A percentile compares a stretch with the other conserved stretches of the same genome.
These are phyloP conservation scores for Xerocomus amazonicus DNA, from an alignment of 1,284 basidiomycete genomes.

Conservation along the genomic window DNA sequence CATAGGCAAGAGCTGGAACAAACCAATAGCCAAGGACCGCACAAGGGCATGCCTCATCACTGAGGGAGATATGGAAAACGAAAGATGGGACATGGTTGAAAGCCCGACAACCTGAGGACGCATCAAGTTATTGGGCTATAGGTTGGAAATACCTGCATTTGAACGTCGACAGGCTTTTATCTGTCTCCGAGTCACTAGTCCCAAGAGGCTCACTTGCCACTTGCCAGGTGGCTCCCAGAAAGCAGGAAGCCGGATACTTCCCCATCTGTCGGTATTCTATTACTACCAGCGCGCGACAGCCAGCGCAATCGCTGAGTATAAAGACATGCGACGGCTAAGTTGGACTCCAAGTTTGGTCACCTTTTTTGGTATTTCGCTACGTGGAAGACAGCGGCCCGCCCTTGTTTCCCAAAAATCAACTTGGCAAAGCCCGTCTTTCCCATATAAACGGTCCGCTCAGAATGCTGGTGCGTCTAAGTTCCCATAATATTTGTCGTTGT, in stretches of 20 bases:
- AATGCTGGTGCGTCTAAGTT: background rate
- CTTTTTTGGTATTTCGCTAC: constrained; percentile 1
- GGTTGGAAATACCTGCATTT: background rate
- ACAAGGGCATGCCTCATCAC: background rate
- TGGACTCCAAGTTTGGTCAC: background rate
- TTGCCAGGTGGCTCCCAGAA: background rate
- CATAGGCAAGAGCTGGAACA: constrained; percentile 2
- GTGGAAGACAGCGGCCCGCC: background rate
- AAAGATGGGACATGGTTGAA: background rate
- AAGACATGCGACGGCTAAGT: background rate
- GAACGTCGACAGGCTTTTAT: constrained; percentile 14
- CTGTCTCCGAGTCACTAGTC: background rate
- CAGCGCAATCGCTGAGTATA: background rate
- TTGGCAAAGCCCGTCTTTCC: too few relatives aligned
- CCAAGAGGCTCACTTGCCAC: background rate
- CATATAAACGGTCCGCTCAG: too few relatives aligned
- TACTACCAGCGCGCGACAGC: background rate
- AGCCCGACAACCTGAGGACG: background rate
- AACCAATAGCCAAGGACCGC: background rate
- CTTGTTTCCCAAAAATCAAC: background rate
- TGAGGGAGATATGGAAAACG: background rate
- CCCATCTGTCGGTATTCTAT: constrained; percentile 4
- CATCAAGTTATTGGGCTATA: background rate
- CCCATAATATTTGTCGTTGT: background rate
- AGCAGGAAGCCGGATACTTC: constrained; percentile 10